Conservation (phyloP, 176 grass and related monocot species). For the Metroxylon sagu region DNA sequence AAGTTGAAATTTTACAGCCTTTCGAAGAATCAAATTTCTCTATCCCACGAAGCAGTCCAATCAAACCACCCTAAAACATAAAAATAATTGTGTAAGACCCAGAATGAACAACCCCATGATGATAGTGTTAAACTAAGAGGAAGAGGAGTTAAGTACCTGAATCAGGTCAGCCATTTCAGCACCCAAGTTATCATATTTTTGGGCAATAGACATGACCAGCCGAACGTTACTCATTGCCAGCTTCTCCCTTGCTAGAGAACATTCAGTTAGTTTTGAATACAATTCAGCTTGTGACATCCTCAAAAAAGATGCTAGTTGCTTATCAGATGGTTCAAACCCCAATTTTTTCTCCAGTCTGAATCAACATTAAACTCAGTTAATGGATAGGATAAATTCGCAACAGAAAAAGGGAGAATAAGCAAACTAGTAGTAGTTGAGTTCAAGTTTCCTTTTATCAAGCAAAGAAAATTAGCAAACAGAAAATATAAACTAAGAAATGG, state of each 20-base stretch:
- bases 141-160: slow-evolving; percentile 41
- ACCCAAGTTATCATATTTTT: slow-evolving; percentile 86
- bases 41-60: slow-evolving; percentile 81
- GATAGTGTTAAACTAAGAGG: neutral
- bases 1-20: slow-evolving; percentile 87
- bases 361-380: neutral
- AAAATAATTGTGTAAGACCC: too few species aligned
- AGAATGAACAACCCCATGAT: too few species aligned
- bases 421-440: too few species aligned
- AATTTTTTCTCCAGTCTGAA: slow-evolving; percentile 79
- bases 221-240: slow-evolving; percentile 89
- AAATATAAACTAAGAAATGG: too few species aligned
- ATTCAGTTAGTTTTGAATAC: slow-evolving; percentile 51
- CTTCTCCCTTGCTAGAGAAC: slow-evolving; percentile 74
- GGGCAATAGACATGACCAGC: slow-evolving; percentile 93
- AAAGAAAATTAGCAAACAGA: too few species aligned
- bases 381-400: neutral
- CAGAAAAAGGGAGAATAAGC: neutral
- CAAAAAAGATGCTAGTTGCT: slow-evolving; percentile 50
- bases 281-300: slow-evolving; percentile 54
- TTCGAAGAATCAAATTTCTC: slow-evolving; percentile 90
- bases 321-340: slow-evolving; percentile 67
- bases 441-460: too few species aligned
- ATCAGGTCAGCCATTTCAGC: slow-evolving; percentile 87
- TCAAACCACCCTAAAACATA: slow-evolving; percentile 59